Conservation (phyloP, 768 basidiomycete species). For the Chalciporus pseudorubinellus region DNA sequence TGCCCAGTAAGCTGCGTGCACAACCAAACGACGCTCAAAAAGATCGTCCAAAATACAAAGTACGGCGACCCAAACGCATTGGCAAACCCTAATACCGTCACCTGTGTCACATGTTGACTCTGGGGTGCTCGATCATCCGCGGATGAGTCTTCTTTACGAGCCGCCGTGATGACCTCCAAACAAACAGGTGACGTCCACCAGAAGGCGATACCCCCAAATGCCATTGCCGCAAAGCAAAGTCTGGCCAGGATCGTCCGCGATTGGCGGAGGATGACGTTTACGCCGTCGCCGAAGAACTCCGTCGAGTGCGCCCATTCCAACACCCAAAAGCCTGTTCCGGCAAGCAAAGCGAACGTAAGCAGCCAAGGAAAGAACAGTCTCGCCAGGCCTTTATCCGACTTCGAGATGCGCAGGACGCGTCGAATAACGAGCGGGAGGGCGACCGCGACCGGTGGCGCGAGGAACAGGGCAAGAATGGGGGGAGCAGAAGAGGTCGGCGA, state of each 20-base stretch:
- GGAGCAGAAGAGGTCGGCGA: constrained; percentile 68
- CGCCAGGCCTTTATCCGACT: constrained; percentile 74
- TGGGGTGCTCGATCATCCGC: constrained; percentile 4
- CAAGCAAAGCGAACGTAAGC: constrained; percentile 55
- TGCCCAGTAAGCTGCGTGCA: constrained; percentile 83
- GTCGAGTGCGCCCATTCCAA: constrained; percentile 76
- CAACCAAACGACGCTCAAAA: constrained; percentile 51
- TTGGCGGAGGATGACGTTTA: constrained; percentile 45
- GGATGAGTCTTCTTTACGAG: constrained; percentile 19
- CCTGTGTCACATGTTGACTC: constrained; percentile 37
- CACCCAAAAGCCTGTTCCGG: constrained; percentile 70
- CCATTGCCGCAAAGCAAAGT: constrained; percentile 46
- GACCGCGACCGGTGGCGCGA: constrained; percentile 56
- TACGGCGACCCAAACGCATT: constrained; percentile 91
- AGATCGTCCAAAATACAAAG: constrained; percentile 73
- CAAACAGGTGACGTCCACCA: constrained; percentile 80
- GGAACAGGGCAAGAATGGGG: constrained; percentile 53
- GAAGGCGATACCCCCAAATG: constrained; percentile 52
- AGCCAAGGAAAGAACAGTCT: constrained; percentile 57
- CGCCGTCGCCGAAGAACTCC: constrained; percentile 39
- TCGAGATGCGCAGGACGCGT: constrained; percentile 59
- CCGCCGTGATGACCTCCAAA: constrained; percentile 53
- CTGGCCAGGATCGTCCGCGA: constrained; percentile 64
- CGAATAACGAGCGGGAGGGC: constrained; percentile 56
- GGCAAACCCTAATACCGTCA: constrained; percentile 76